Percentiles rank a stretch among this genome's conserved stretches.
Conservation (phyloP, 129 eudicot genomes). For the Lactuca sativa region DNA sequence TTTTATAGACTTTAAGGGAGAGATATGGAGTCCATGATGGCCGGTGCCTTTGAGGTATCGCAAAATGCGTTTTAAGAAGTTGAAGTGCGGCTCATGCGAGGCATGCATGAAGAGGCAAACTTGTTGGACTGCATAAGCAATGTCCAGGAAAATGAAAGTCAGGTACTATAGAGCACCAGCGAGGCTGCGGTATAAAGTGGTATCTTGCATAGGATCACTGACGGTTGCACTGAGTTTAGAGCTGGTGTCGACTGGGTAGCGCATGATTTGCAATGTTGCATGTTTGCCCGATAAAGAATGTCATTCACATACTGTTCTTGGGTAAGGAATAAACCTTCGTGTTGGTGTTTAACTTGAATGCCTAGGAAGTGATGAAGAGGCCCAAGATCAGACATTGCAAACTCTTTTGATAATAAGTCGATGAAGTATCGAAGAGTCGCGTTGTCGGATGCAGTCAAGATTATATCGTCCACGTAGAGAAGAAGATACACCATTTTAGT, state of each 20-base stretch:
- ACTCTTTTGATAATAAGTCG: neutral
- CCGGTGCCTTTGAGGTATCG: no score
- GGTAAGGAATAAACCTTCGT: neutral
- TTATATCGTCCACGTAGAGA: no score
- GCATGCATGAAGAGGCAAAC: no score
- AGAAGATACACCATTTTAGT: neutral
- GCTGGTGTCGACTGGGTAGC: neutral
- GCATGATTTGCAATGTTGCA: slow-evolving; percentile 2
- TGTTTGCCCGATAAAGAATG: neutral
- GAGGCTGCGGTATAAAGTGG: neutral
- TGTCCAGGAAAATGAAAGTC: neutral
- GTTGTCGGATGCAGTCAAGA: neutral
- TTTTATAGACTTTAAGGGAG: no score
- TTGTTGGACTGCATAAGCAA: no score
- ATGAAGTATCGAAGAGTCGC: neutral
- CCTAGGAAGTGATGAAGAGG: slow-evolving; percentile 1
- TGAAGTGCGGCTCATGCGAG: no score
- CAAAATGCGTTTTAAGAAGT: no score
- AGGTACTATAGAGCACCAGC: neutral
- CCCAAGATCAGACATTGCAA: neutral
- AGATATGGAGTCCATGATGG: no score
- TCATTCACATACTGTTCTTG: slow-evolving; percentile 6
- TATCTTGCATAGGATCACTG: neutral
- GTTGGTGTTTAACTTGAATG: neutral
- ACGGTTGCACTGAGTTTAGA: neutral